Evolutionary conservation across 2,329 filamentous ascomycete genomes (phyloP).

Genomic region (Colletotrichum melonis): DNA sequence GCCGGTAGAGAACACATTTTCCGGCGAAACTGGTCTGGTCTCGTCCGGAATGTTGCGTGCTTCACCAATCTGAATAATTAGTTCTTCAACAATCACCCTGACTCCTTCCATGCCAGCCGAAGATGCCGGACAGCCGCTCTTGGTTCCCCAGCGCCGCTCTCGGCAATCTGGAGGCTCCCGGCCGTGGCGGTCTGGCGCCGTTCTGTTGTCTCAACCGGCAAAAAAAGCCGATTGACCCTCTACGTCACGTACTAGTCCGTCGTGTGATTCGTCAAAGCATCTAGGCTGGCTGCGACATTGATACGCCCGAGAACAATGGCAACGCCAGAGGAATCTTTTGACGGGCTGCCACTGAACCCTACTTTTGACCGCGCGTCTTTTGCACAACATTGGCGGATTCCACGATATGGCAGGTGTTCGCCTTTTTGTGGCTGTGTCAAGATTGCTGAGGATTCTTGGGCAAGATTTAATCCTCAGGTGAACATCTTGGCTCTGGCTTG

Average conservation of each 20-base stretch:
- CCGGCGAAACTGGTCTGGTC: conserved; percentile 10
- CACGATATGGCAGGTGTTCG: neutral
- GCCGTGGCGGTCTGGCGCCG: conserved; percentile 5
- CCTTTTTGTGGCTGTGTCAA: conserved; percentile 5
- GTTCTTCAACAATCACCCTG: neutral
- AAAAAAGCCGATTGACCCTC: conserved; percentile 25
- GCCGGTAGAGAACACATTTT: neutral
- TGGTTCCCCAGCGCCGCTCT: neutral
- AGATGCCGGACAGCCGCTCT: conserved; percentile 23
- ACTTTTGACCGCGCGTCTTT: conserved; percentile 9
- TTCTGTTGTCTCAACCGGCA: conserved; percentile 23
- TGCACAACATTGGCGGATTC: neutral
- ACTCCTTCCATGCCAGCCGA: conserved; percentile 7
- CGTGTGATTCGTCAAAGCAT: conserved; percentile 12
- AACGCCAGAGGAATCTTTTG: neutral
- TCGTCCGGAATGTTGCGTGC: neutral
- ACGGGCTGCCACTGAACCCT: neutral
- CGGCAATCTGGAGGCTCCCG: conserved; percentile 17
- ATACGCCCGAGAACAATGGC: conserved; percentile 4
- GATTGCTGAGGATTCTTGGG: neutral
- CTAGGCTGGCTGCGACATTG: conserved; percentile 18
- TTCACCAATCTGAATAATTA: neutral
- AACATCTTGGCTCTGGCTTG: conserved; percentile 24
- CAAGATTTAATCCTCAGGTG: neutral
- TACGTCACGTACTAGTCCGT: conserved; percentile 24